Conservation (phyloP, 192 early-diverging fungal species). For the Coemansia sp. region DNA sequence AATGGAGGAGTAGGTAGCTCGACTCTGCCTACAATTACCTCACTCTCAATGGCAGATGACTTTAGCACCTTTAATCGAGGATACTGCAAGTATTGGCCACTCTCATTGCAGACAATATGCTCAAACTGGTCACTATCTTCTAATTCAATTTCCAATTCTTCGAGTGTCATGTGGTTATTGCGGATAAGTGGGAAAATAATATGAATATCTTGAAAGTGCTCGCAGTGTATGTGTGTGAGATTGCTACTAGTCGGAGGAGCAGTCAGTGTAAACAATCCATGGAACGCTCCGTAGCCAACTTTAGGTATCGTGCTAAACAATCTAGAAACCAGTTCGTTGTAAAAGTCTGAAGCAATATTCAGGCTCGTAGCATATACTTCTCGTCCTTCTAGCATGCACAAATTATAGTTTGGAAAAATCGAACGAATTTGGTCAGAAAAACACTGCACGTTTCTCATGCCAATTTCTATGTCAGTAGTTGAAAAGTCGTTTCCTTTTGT, state of each 20-base stretch:
- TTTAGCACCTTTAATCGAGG: constrained; percentile 8
- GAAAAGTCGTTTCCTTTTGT: not conserved
- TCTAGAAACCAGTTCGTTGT: constrained; percentile 5
- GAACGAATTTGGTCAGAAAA: not conserved
- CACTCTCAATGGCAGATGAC: not conserved
- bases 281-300: not conserved
- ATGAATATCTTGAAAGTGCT: not conserved
- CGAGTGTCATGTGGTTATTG: not conserved
- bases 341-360: not conserved
- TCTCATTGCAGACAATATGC: not conserved
- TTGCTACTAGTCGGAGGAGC: not conserved
- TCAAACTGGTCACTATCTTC: constrained; percentile 6
- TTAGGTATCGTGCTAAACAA: not conserved
- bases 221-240: constrained; percentile 1
- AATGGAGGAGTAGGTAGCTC: not conserved
- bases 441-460: constrained; percentile 3
- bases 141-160: constrained; percentile 1
- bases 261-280: not conserved
- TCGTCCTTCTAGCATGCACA: not conserved
- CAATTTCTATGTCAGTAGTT: not conserved
- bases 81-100: not conserved
- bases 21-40: not conserved
- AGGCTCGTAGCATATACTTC: not conserved
- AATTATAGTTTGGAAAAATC: constrained; percentile 2
- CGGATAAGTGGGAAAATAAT: not conserved